These are phyloP conservation scores for Geotrichum aggregatum DNA, from an alignment of 1,139 yeast genomes.

Conservation along the genomic window DNA sequence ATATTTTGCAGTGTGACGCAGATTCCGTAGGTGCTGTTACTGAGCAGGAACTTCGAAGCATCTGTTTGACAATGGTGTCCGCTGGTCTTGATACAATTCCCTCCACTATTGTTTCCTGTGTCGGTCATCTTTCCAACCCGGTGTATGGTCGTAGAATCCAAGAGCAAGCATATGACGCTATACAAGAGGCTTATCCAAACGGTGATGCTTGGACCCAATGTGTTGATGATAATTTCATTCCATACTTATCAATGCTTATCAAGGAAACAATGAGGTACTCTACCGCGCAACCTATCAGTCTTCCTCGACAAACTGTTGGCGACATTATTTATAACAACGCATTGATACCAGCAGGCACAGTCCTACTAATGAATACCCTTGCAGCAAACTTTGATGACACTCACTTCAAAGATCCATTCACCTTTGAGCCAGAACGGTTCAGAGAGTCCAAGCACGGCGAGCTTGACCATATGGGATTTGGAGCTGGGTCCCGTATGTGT, in stretches of 20 bases:
- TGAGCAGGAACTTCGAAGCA: conserved; percentile 51
- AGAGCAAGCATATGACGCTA: conserved; percentile 40
- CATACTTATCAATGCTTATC: conserved; percentile 54
- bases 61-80: conserved; percentile 71
- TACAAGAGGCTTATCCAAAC: conserved; percentile 38
- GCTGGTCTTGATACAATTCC: conserved; percentile 78
- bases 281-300: conserved; percentile 62
- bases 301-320: conserved; percentile 59
- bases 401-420: conserved; percentile 46
- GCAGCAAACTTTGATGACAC: conserved; percentile 64
- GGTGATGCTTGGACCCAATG: conserved; percentile 49
- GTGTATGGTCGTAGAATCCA: conserved; percentile 49
- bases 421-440: conserved; percentile 59
- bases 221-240: conserved; percentile 41
- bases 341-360: conserved; percentile 53
- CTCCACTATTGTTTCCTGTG: conserved; percentile 54
- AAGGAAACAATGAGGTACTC: conserved; percentile 60
- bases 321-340: conserved; percentile 42
- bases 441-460: conserved; percentile 34
- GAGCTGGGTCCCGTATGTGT: conserved; percentile 68
- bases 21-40: conserved; percentile 29
- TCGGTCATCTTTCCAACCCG: conserved; percentile 55
- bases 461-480: conserved; percentile 54
- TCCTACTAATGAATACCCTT: conserved; percentile 61
- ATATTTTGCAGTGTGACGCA: conserved; percentile 35